These are phyloP conservation scores for Urtica urens DNA, from an alignment of 306 rosid genomes.

Conservation along the genomic window DNA sequence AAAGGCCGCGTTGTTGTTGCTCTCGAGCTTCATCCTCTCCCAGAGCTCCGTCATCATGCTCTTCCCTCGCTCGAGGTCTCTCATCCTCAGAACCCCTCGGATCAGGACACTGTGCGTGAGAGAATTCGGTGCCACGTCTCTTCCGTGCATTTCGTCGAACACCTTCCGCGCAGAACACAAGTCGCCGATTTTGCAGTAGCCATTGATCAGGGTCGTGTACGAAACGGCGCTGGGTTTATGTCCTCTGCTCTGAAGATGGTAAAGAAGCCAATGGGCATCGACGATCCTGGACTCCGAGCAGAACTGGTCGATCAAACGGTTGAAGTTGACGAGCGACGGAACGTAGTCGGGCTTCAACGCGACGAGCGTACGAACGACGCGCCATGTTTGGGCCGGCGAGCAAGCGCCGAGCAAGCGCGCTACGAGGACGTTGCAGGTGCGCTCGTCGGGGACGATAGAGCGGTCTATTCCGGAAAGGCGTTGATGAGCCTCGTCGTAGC, in stretches of 20 bases:
- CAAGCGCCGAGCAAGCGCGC: constrained; percentile 51
- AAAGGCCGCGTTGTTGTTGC: constrained; percentile 50
- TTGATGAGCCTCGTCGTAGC: constrained; percentile 60
- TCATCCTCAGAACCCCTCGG: constrained; percentile 37
- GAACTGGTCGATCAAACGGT: constrained; percentile 75
- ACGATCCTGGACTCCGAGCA: constrained; percentile 36
- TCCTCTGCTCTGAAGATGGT: constrained; percentile 55
- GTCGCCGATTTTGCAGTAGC: constrained; percentile 40
- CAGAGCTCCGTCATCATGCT: constrained; percentile 44
- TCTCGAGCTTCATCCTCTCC: constrained; percentile 49
- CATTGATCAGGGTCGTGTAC: constrained; percentile 63
- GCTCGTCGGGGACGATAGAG: constrained; percentile 57
- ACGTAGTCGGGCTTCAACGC: constrained; percentile 45
- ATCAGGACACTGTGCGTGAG: constrained; percentile 46
- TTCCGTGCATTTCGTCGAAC: constrained; percentile 68
- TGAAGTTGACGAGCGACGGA: constrained; percentile 54
- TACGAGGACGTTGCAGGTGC: constrained; percentile 63
- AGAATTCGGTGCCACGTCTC: constrained; percentile 41
- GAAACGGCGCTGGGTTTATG: constrained; percentile 63
- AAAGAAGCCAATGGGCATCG: constrained; percentile 51
- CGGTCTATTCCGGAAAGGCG: constrained; percentile 38
- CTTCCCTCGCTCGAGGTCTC: constrained; percentile 43
- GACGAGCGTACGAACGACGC: constrained; percentile 25
- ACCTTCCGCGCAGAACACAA: constrained; percentile 39
- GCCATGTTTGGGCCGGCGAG: constrained; percentile 39